phyloP scores from a whole-genome alignment of 495 filamentous ascomycete genomes.

The Penicillium samsonianum region DNA sequence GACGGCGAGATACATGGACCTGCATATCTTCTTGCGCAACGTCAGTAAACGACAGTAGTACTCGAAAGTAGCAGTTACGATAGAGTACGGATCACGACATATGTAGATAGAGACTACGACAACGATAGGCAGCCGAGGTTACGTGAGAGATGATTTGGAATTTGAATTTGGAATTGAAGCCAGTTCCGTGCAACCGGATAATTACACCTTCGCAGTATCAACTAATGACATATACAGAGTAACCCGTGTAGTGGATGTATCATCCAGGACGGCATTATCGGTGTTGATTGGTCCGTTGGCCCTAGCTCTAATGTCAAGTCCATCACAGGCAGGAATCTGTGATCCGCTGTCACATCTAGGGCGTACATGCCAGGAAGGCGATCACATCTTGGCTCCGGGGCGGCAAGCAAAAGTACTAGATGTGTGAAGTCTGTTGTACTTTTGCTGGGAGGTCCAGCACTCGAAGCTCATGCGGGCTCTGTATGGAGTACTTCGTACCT shows the following conservation, averaged over 20 bases:
- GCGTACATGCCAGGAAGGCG: constrained; percentile 12
- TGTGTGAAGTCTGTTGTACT: constrained; percentile 3
- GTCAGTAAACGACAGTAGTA: neutral
- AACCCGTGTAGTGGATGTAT: neutral
- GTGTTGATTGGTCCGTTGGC: constrained; percentile 15
- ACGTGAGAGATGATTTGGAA: constrained; percentile 3
- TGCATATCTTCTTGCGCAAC: neutral
- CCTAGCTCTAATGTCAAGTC: constrained; percentile 5
- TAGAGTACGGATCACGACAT: neutral
- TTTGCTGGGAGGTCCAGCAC: neutral
- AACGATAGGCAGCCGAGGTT: neutral
- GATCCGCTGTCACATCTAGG: constrained; percentile 23
- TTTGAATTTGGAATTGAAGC: constrained; percentile 7
- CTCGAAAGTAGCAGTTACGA: neutral
- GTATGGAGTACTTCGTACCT: neutral
- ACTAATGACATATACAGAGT: neutral
- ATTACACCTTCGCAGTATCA: neutral
- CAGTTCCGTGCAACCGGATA: neutral
- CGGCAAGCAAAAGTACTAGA: constrained; percentile 19
- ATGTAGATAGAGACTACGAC: neutral
- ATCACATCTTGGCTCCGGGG: constrained; percentile 10
- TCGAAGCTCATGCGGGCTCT: constrained; percentile 2
- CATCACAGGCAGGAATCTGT: constrained; percentile 12
- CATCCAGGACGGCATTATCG: constrained; percentile 1
- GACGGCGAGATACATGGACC: neutral